These are phyloP conservation scores for Hemileccinum rubropunctum DNA, from an alignment of 768 basidiomycete species.

Conservation along the genomic window DNA sequence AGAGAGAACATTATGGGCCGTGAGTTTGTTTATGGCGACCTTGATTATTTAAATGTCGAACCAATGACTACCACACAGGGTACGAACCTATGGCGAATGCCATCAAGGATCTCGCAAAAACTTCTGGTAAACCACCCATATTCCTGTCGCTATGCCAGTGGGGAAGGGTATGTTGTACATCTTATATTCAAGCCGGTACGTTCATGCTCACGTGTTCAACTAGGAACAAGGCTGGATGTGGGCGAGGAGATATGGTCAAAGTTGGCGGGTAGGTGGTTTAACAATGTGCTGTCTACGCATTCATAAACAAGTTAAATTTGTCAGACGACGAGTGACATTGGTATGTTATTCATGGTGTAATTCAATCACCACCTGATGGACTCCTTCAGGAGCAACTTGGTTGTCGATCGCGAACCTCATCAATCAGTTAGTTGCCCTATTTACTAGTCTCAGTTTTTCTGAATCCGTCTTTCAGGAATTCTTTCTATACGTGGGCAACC, in stretches of 20 bases:
- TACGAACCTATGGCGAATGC: slow-evolving; percentile 61
- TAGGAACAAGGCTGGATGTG: slow-evolving; percentile 64
- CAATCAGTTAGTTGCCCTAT: slow-evolving; percentile 40
- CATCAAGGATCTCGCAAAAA: slow-evolving; percentile 45
- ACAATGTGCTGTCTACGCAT: neutral
- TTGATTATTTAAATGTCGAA: neutral
- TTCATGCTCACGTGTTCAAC: slow-evolving; percentile 1
- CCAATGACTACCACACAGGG: slow-evolving; percentile 35
- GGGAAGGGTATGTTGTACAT: slow-evolving; percentile 49
- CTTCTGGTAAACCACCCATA: slow-evolving; percentile 51
- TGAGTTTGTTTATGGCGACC: slow-evolving; percentile 26
- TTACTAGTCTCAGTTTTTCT: neutral
- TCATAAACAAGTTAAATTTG: slow-evolving; percentile 1
- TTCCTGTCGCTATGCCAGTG: slow-evolving; percentile 65
- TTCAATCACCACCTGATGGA: neutral
- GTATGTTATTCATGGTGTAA: slow-evolving; percentile 19
- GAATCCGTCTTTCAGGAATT: slow-evolving; percentile 45
- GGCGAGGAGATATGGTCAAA: slow-evolving; percentile 58
- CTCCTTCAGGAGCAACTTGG: slow-evolving; percentile 44
- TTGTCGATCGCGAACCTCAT: slow-evolving; percentile 49
- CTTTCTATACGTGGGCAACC: slow-evolving; percentile 58
- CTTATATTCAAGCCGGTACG: neutral
- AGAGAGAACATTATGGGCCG: slow-evolving; percentile 55
- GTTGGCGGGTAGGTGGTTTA: slow-evolving; percentile 53
- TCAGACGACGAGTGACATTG: slow-evolving; percentile 52